Conservation (phyloP, 1,284 basidiomycete species). For the Ceratobasidium sp. region DNA sequence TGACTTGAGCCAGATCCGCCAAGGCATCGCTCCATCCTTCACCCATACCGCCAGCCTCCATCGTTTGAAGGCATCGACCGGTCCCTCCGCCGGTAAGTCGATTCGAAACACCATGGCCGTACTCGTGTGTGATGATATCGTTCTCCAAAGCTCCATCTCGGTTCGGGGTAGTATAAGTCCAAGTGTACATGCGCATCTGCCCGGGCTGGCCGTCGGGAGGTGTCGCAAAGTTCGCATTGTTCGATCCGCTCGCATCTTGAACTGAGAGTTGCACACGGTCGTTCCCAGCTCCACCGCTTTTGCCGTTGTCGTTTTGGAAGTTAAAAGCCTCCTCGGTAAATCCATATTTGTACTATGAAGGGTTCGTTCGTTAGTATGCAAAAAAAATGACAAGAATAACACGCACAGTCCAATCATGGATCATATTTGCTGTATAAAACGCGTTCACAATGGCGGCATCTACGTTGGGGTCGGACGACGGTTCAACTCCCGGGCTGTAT, state of each 20-base stretch:
- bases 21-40: slow-evolving; percentile 39
- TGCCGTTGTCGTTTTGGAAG: slow-evolving; percentile 43
- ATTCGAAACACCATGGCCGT: slow-evolving; percentile 36
- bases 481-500: too few relatives aligned
- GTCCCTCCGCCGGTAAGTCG: slow-evolving; percentile 27
- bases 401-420: slow-evolving; percentile 26
- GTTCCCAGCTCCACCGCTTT: slow-evolving; percentile 39
- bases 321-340: slow-evolving; percentile 41
- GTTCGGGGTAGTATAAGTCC: slow-evolving; percentile 39
- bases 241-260: slow-evolving; percentile 36
- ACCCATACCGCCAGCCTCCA: slow-evolving; percentile 40
- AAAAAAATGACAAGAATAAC: too few relatives aligned
- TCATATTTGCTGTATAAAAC: slow-evolving; percentile 40
- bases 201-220: slow-evolving; percentile 37
- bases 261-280: slow-evolving; percentile 40
- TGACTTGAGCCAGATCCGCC: slow-evolving; percentile 35
- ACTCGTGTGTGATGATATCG: slow-evolving; percentile 38
- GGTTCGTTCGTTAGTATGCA: not conserved
- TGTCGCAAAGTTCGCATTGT: slow-evolving; percentile 42
- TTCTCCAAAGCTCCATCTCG: slow-evolving; percentile 39
- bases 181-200: slow-evolving; percentile 38
- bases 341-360: slow-evolving; percentile 37
- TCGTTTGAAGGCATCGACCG: slow-evolving; percentile 23
- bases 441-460: slow-evolving; percentile 38
- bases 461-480: slow-evolving; percentile 11